Base-by-base conservation (phyloP, 2,329 filamentous ascomycete genomes). In the Stachybotrys elegans region DNA sequence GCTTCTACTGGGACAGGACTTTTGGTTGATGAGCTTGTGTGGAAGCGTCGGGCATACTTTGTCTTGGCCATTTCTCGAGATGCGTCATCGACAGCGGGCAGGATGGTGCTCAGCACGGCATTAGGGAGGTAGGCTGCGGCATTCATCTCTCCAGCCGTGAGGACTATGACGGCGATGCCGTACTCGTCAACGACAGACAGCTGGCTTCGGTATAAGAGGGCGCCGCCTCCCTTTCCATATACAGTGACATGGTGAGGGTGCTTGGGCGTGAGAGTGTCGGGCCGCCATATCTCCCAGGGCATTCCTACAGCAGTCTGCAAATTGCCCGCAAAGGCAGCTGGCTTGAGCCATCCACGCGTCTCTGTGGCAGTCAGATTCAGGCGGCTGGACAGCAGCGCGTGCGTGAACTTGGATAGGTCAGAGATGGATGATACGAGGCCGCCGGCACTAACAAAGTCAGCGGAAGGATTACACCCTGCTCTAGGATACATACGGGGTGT, bases 241-340 rank as follows among this genome's bases (percentile, higher is more conserved):
- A 67, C 47, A 13, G 64, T 55, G 4, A 68, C 48, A 1, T 55
- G 43, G 19, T 66, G 64, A 0, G 59, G 55, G 32, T 66, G 50
- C 0, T 51, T 25, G 0, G 57, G 53, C 0, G 56, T 56, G 0
- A 67, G 38, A 20, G 55, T 48, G 1, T 52, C 14, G 0, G 56
- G 51, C 2, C 59, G 61, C 2, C 59, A 53, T 13, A 67, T 65
- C 37, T 69, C 65, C 66, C 65, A 67, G 0, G 65, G 63, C 51
- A 60, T 57, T 4, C 66, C 65, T 3, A 63, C 62, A 19, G 64
- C 54, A 12, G 52, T 55, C 21, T 54, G 49, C 0, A 51, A 48
- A 3, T 58, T 57, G 3, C 62, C 62, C 2, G 58, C 57, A 22
- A 60, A 57, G 0, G 62, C 52, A 1, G 38, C 41, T 0, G 66